Evolutionary conservation across 257 asterid genomes (phyloP).

Genomic region (Fraxinus excelsior): DNA sequence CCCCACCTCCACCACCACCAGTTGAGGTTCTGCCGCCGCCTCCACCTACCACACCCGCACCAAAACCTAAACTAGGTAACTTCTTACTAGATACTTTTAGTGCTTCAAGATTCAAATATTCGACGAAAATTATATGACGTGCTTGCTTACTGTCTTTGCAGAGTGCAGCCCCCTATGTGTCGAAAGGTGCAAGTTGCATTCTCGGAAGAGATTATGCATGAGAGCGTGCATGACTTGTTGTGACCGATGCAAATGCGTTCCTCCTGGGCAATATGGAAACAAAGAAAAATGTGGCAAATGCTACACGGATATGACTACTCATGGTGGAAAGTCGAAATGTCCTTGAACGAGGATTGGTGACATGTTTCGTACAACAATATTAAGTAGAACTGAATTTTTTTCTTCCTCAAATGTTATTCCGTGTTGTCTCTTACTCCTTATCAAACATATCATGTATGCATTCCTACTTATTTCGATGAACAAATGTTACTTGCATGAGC

Average conservation of each 20-base stretch:
- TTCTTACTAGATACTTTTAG: neutral
- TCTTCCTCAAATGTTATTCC: neutral
- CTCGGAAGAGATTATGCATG: slow-evolving; percentile 57
- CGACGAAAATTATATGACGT: neutral
- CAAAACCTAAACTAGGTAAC: slow-evolving; percentile 1
- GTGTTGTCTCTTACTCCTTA: neutral
- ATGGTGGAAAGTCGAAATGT: slow-evolving; percentile 63
- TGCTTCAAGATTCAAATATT: neutral
- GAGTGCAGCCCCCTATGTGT: slow-evolving; percentile 60
- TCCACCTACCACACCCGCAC: slow-evolving; percentile 13
- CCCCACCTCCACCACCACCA: slow-evolving; percentile 26
- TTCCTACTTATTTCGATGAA: neutral
- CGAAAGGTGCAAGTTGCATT: slow-evolving; percentile 62
- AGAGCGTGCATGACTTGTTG: slow-evolving; percentile 81
- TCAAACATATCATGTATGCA: neutral
- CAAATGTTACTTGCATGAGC: neutral
- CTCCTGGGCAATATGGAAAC: slow-evolving; percentile 83
- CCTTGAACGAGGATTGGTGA: slow-evolving; percentile 36
- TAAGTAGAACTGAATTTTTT: neutral
- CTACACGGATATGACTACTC: slow-evolving; percentile 65
- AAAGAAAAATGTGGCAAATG: slow-evolving; percentile 70
- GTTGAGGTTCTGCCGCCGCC: slow-evolving; percentile 20
- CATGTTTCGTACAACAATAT: neutral
- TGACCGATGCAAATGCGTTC: slow-evolving; percentile 79
- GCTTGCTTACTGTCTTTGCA: slow-evolving; percentile 19